Evolutionary conservation across 2,329 filamentous ascomycete genomes (phyloP), one percentile per base, ranked within the genome.

Genomic region (Elsinoe necatrix): DNA sequence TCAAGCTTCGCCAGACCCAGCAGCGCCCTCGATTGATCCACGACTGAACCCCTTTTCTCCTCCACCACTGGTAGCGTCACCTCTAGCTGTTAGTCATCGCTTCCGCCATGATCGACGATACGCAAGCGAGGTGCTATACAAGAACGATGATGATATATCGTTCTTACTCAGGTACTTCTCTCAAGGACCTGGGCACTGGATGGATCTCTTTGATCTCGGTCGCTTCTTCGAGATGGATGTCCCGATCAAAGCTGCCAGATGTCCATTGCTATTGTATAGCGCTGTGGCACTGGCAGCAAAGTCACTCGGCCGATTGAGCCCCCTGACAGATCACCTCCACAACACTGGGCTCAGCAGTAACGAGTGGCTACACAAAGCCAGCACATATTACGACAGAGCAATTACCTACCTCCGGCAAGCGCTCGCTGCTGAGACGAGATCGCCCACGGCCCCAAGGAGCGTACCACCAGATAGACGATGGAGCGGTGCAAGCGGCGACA

Each of bases 271-370:
- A 34, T 72, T 76, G 56, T 78, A 78, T 63, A 77, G 81, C 9
- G 80, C 80, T 7, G 79, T 81, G 58, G 80, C 82, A 21, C 79
- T 81, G 61, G 77, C 81, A 5, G 81, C 81, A 11, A 85, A 84
- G 64, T 78, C 82, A 61, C 69, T 84, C 14, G 76, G 77, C 16
- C 74, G 78, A 43, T 77, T 82, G 3, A 72, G 77, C 59, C 55
- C 55, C 4, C 27, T 45, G 8, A 42, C 52, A 23, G 25, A 45
- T 16, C 35, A 45, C 12, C 23, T 55, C 4, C 35, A 35, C 1
- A 35, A 55, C 7, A 45, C 35, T 4, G 35, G 35, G 18, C 23
- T 55, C n/a, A 55, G 52, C 37, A 64, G 70, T 21, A 72, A 77
- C 4, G 77, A 81, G 59, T 83, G 81, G 80, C 75, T 75, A 54